phyloP scores from a whole-genome alignment of 805 yeast species.

The Hanseniaspora hatyaiensis region DNA sequence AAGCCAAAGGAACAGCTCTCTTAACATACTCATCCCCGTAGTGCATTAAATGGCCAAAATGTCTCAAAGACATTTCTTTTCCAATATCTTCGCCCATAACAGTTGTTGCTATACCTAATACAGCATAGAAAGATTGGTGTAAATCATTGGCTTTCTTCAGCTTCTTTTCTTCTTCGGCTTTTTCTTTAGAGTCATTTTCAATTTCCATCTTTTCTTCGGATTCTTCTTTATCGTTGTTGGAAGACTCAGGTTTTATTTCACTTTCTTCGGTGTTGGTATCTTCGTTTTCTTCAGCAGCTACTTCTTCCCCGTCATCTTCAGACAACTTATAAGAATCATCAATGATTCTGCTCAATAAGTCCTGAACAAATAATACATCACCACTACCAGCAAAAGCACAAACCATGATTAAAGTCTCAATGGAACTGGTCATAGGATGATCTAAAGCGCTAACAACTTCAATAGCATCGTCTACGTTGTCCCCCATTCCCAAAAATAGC shows the following conservation, averaged over 20 bases:
- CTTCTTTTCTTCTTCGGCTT: slow-evolving; percentile 25
- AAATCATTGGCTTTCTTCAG: slow-evolving; percentile 27
- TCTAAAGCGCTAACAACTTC: slow-evolving; percentile 92
- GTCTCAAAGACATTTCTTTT: slow-evolving; percentile 92
- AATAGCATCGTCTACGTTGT: slow-evolving; percentile 83
- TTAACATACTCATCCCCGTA: slow-evolving; percentile 86
- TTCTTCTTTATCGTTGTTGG: slow-evolving; percentile 23
- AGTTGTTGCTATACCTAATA: slow-evolving; percentile 83
- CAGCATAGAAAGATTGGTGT: slow-evolving; percentile 62
- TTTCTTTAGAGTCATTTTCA: slow-evolving; percentile 22
- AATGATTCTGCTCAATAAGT: slow-evolving; percentile 77
- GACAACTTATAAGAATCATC: slow-evolving; percentile 49
- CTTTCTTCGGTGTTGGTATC: slow-evolving; percentile 23
- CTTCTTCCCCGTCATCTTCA: slow-evolving; percentile 32
- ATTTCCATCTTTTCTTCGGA: slow-evolving; percentile 33
- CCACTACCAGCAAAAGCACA: slow-evolving; percentile 98
- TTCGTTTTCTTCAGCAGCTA: slow-evolving; percentile 26
- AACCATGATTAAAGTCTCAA: slow-evolving; percentile 78
- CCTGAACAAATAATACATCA: slow-evolving; percentile 87
- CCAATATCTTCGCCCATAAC: slow-evolving; percentile 98
- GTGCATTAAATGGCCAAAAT: slow-evolving; percentile 94
- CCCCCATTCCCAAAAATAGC: slow-evolving; percentile 85
- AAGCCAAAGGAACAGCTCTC: slow-evolving; percentile 94
- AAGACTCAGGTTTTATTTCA: slow-evolving; percentile 17
- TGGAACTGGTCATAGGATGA: slow-evolving; percentile 81